Evolutionary conservation across 805 yeast genomes (phyloP), one percentile per base, ranked within the genome.

Genomic region (Candida fluviatilis): DNA sequence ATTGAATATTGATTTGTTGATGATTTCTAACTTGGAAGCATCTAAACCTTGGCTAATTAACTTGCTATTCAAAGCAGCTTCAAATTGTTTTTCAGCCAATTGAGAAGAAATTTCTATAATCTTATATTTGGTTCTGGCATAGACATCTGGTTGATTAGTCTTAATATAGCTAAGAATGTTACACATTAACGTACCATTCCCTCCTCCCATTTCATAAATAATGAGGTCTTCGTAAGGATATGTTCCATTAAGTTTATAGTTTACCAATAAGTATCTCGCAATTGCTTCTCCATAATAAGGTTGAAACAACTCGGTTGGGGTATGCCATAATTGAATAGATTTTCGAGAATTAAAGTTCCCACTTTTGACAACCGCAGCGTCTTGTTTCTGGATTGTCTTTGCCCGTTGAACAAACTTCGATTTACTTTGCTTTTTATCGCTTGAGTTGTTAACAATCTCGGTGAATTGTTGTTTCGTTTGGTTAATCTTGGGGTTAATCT

Each of bases 141-240:
- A 87, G n/a, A 86, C 78, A 27, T 83, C 89, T 0, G 95, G 90
- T 46, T 82, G 81, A 15, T 72, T 64, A 18, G 61, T 62, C 44
- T 75, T 66, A 42, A 87, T 71, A 54, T 71, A 86, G 51, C 81
- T 80, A 45, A 87, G 58, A 8, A 87, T 75, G 51, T 86, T 82
- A 38, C 71, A 57, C 95, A 88, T 87, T 42, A 87, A 59, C 0
- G 95, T 86, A 30, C 95, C 95, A 51, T 87, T 87, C 48, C 95
- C 95, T 15, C 89, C 95, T 42, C 95, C 96, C 71, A 85, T 77
- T 60, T 88, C 96, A 59, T 86, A 88, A 18, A 87, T 84, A 5
- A 78, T 71, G 34, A 91, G 64, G 52, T 85, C 89, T 30, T 73
- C 69, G 51, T 81, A 80, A 1, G 90, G 91, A 49, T 78, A 83